Conservation (phyloP, 2,329 filamentous ascomycete genomes). For the Podosphaera xanthii region DNA sequence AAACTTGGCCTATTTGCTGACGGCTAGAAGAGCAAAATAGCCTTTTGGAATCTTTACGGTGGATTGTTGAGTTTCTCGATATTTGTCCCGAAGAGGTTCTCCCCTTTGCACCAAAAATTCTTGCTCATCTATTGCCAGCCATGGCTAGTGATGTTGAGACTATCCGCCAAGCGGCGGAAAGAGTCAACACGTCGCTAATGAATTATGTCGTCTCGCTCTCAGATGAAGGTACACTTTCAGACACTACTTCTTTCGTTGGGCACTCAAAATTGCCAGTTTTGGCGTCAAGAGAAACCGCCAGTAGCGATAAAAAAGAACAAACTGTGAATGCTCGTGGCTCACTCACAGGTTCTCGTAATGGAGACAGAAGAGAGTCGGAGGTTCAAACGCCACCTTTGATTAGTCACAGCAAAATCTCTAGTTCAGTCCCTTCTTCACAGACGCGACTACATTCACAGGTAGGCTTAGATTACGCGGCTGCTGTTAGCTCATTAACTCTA, state of each 20-base stretch:
- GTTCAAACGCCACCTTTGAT: constrained; percentile 23
- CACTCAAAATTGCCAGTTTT: constrained; percentile 21
- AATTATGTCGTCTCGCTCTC: constrained; percentile 84
- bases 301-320: constrained; percentile 14
- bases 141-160: constrained; percentile 82
- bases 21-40: constrained; percentile 55
- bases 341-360: constrained; percentile 23
- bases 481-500: constrained; percentile 77
- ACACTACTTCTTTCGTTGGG: constrained; percentile 18
- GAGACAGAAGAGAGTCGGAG: constrained; percentile 29
- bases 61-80: constrained; percentile 91
- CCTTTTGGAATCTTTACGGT: constrained; percentile 69
- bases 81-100: constrained; percentile 95
- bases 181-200: constrained; percentile 79
- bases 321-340: constrained; percentile 16
- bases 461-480: constrained; percentile 87
- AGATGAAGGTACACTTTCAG: constrained; percentile 29
- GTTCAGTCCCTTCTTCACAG: constrained; percentile 16
- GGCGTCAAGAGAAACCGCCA: constrained; percentile 16
- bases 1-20: constrained; percentile 4
- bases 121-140: constrained; percentile 78
- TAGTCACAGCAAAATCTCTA: constrained; percentile 6
- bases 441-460: constrained; percentile 28
- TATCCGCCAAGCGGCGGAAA: constrained; percentile 67
- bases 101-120: constrained; percentile 75